Evolutionary conservation across 345 rosid species (phyloP).

Genomic region (Camelina hispida): DNA sequence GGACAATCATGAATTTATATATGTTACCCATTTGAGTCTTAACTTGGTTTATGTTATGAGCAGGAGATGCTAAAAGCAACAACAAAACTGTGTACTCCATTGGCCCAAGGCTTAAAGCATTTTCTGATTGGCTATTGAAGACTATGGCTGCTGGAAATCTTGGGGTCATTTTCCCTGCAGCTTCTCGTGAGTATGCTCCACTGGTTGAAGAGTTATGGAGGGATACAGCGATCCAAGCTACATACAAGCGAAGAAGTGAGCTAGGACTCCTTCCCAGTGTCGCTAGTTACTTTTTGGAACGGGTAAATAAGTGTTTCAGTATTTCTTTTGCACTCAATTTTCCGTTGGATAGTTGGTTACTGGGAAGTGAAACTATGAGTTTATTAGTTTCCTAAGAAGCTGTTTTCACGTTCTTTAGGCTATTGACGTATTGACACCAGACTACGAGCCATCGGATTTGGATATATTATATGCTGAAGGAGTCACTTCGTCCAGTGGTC

Average conservation of each 20-base stretch:
- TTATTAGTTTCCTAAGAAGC: constrained; percentile 20
- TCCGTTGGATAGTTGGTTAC: not conserved
- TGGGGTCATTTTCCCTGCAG: constrained; percentile 89
- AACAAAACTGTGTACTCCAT: constrained; percentile 62
- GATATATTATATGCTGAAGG: constrained; percentile 97
- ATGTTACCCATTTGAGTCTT: not conserved
- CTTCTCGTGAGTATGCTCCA: constrained; percentile 97
- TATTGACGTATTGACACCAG: constrained; percentile 70
- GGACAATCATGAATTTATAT: not conserved
- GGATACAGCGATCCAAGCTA: constrained; percentile 81
- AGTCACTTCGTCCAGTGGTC: constrained; percentile 94
- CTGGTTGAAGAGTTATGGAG: constrained; percentile 90
- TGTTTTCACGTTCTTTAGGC: constrained; percentile 54
- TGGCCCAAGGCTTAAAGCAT: constrained; percentile 83
- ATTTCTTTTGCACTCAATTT: constrained; percentile 16
- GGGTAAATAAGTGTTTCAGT: constrained; percentile 58
- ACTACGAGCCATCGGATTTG: constrained; percentile 92
- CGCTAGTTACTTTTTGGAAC: constrained; percentile 84
- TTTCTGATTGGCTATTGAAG: constrained; percentile 96
- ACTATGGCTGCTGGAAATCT: constrained; percentile 88
- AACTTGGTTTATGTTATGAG: not conserved
- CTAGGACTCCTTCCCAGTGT: constrained; percentile 83
- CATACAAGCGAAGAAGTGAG: constrained; percentile 79
- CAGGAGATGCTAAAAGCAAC: constrained; percentile 52
- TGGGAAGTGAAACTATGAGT: not conserved